phyloP scores from a whole-genome alignment of 495 filamentous ascomycete genomes.

The Talaromyces nanjingensis region DNA sequence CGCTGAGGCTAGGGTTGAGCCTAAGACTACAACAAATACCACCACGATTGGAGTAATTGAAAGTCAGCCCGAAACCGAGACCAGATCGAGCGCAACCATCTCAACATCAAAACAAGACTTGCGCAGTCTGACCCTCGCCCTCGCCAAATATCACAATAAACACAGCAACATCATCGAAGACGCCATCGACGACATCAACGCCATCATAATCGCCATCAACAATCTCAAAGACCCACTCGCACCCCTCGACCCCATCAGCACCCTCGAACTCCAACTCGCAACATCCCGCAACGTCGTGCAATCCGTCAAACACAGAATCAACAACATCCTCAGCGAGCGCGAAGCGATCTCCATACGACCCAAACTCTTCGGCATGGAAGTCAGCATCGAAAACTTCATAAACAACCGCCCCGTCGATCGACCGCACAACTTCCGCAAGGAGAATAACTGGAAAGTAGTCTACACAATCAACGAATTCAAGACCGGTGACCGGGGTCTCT shows the following conservation, averaged over 20 bases:
- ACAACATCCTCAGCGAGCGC: background rate
- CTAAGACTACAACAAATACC: background rate
- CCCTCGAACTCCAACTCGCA: background rate
- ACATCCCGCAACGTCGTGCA: background rate
- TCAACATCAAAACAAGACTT: background rate
- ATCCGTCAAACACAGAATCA: background rate
- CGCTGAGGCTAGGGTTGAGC: background rate
- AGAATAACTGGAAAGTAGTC: background rate
- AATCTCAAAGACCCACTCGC: background rate
- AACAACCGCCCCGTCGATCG: slow-evolving; percentile 59
- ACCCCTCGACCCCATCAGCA: background rate
- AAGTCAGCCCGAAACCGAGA: background rate
- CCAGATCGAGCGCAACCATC: background rate
- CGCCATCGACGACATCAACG: background rate
- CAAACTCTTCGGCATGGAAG: slow-evolving; percentile 54
- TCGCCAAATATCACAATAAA: background rate
- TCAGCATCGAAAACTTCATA: slow-evolving; percentile 66
- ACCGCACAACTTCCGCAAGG: slow-evolving; percentile 27
- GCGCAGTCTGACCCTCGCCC: background rate
- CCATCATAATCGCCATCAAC: background rate
- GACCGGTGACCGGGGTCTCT: background rate
- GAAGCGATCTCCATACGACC: background rate
- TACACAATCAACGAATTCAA: slow-evolving; percentile 2
- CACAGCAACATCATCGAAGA: background rate
- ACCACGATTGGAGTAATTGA: background rate